Evolutionary conservation across 345 rosid species (phyloP).

Genomic region (Kandelia obovata): DNA sequence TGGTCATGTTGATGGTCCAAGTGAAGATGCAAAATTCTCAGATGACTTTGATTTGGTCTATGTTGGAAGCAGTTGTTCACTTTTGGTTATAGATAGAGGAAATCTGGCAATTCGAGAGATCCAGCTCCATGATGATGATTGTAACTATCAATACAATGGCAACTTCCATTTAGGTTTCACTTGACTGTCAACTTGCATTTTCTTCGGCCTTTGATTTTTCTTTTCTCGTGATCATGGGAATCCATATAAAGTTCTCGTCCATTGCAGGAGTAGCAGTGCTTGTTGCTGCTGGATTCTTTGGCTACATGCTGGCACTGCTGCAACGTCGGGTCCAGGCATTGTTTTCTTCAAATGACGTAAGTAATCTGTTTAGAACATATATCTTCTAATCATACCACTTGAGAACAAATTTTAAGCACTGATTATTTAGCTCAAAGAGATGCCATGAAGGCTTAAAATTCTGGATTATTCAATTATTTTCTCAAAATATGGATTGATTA

Average conservation of each 20-base stretch:
- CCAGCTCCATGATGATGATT: slow-evolving; percentile 71
- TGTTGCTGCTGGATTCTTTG: slow-evolving; percentile 69
- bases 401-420: too few relatives aligned
- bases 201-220: neutral
- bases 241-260: slow-evolving; percentile 7
- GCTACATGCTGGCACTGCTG: slow-evolving; percentile 86
- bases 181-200: slow-evolving; percentile 5
- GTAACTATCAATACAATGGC: slow-evolving; percentile 52
- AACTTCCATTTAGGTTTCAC: slow-evolving; percentile 62
- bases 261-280: slow-evolving; percentile 72
- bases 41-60: slow-evolving; percentile 80
- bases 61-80: slow-evolving; percentile 73
- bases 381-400: too few relatives aligned
- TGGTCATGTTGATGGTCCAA: slow-evolving; percentile 74
- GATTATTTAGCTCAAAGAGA: too few relatives aligned
- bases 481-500: too few relatives aligned
- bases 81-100: slow-evolving; percentile 79
- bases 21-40: slow-evolving; percentile 82
- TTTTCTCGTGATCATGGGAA: neutral
- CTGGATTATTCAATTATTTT: too few relatives aligned
- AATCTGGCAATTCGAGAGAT: slow-evolving; percentile 87
- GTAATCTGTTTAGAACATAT: slow-evolving; percentile 16
- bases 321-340: slow-evolving; percentile 56
- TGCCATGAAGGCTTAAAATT: too few relatives aligned
- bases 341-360: slow-evolving; percentile 58